These are phyloP conservation scores for Acanthamoeba polyphaga DNA, from an alignment of 208 protist genomes.

Conservation along the genomic window DNA sequence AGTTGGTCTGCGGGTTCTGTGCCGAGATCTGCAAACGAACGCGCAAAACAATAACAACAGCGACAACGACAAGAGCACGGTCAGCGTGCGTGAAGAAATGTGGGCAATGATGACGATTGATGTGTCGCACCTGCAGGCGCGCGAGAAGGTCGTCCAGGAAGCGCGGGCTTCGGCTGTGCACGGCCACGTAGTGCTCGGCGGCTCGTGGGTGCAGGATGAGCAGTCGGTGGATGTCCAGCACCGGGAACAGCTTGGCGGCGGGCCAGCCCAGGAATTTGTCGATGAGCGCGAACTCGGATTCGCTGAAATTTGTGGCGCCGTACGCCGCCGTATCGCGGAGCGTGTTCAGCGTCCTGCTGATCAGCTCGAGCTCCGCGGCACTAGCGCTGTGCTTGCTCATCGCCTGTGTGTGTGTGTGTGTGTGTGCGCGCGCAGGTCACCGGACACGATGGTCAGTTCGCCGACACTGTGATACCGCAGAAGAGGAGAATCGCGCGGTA, in stretches of 20 bases:
- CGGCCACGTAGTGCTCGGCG: background rate
- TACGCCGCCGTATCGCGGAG: background rate
- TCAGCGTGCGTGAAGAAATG: background rate
- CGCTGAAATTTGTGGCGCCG: background rate
- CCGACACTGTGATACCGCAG: background rate
- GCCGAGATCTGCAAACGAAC: background rate
- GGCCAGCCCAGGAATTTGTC: conserved; percentile 34
- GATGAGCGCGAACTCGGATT: conserved; percentile 28
- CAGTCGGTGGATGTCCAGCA: conserved; percentile 49
- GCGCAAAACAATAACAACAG: background rate
- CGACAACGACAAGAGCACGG: no score
- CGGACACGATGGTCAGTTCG: no score
- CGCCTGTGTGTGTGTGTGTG: background rate
- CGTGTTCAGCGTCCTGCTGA: background rate
- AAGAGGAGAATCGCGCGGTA: background rate
- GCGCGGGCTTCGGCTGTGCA: background rate
- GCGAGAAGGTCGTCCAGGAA: conserved; percentile 20
- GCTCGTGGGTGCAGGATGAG: conserved; percentile 5
- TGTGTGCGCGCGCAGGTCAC: no score
- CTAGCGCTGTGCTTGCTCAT: background rate
- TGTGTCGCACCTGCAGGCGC: background rate
- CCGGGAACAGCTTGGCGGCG: conserved; percentile 57
- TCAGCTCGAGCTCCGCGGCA: background rate
- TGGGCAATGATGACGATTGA: background rate
- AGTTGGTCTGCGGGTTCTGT: conserved; percentile 35